These are phyloP conservation scores for Lasiodiplodia citricola DNA, from an alignment of 2,329 filamentous ascomycete genomes.

Conservation along the genomic window DNA sequence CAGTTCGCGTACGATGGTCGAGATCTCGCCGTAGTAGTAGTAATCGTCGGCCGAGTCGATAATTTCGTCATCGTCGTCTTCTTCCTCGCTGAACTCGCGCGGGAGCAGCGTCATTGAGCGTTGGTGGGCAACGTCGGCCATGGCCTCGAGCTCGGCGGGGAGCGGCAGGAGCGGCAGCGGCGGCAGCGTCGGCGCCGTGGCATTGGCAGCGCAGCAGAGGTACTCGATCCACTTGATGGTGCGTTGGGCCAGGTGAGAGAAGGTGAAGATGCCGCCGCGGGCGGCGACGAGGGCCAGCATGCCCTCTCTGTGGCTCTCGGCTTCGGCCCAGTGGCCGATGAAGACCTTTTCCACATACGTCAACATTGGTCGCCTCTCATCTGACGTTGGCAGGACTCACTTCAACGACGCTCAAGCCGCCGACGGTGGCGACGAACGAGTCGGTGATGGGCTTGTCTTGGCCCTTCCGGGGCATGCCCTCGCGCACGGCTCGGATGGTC, in stretches of 20 bases:
- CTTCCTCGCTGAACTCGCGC: neutral
- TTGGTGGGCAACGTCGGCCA: neutral
- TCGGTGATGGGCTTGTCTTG: neutral
- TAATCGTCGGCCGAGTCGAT: neutral
- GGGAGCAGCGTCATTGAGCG: neutral
- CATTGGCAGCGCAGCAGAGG: neutral
- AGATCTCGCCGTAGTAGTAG: neutral
- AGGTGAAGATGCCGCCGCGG: neutral
- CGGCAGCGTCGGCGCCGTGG: neutral
- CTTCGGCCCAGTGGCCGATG: neutral
- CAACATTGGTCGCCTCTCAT: neutral
- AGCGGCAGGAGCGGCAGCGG: neutral
- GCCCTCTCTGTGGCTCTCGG: neutral
- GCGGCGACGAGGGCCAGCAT: slow-evolving; percentile 1
- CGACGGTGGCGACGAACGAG: neutral
- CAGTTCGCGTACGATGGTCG: neutral
- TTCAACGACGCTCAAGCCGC: neutral
- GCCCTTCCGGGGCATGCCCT: neutral
- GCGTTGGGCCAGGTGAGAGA: neutral
- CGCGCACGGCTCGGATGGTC: neutral
- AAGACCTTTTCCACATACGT: neutral
- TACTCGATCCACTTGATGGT: slow-evolving; percentile 1
- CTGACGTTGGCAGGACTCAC: neutral
- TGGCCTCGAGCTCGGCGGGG: neutral
- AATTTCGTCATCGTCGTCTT: neutral